Evolutionary conservation across 2,329 filamentous ascomycete species (phyloP), one percentile per base, ranked within the genome.

Genomic region (Aspergillus texensis): DNA sequence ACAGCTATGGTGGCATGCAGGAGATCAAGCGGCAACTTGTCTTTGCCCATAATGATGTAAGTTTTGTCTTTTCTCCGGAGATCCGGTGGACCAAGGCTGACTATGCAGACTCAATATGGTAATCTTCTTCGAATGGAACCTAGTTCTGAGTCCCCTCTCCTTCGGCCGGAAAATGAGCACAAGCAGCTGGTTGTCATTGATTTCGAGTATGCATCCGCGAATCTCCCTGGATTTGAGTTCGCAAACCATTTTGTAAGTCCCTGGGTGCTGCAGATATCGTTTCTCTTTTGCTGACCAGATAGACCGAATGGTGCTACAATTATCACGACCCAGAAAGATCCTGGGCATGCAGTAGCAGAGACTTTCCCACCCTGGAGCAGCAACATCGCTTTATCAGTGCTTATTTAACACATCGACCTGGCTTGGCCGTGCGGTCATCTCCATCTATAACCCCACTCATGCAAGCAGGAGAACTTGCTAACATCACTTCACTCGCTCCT

Each of bases 111-210:
- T 5, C 95, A 99, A 88, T 98, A 99, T 73, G 95, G 95, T 67
- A 99, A 99, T 75, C 95, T 99, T 66, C 88, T 99, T 57, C 92
- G 94, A 43, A 81, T 90, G 76, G 86, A 92, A 68, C 87, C 87
- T 2, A 81, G 81, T 45, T 85, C 84, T 56, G 90, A 93, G 70
- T 97, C 94, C 0, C 95, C 94, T 0, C 86, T 98, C 9, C 85
- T 97, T 12, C 87, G 95, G 57, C 93, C 95, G 0, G 89, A 91
- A 63, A 98, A 98, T 78, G 89, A 94, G 70, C 95, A 99, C 81
- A 98, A 96, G 78, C 94, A 96, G 79, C 86, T 99, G 16, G 86
- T 98, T 19, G 95, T 99, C 67, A 99, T 99, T 73, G 95, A 99
- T 77, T 99, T 99, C 72, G 95, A 99, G 74, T 99, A 99, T 75